A percentile compares a stretch with the other conserved stretches of the same genome.
phyloP scores from a whole-genome alignment of 805 yeast species.

The Kodamaea kaohsiungensis region DNA sequence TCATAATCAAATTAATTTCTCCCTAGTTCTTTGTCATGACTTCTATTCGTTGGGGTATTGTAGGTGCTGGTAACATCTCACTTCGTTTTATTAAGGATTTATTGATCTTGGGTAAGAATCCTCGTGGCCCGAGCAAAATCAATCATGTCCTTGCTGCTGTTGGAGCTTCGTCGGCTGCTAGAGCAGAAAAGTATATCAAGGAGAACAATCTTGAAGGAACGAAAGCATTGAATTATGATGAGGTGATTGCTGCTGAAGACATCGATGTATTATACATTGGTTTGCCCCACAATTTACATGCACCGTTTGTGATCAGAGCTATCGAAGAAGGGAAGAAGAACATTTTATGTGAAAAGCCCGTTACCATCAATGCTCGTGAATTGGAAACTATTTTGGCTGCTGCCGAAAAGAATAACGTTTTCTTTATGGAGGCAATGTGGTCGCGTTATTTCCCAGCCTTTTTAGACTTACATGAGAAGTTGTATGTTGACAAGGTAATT shows the following conservation, averaged over 20 bases:
- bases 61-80: slow-evolving; percentile 53
- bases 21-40: neutral
- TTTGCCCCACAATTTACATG: slow-evolving; percentile 54
- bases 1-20: neutral
- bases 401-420: slow-evolving; percentile 45
- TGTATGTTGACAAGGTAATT: slow-evolving; percentile 40
- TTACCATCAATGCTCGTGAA: slow-evolving; percentile 49
- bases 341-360: slow-evolving; percentile 57
- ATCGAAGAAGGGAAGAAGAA: slow-evolving; percentile 48
- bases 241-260: slow-evolving; percentile 40
- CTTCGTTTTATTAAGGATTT: slow-evolving; percentile 44
- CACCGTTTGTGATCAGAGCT: slow-evolving; percentile 44
- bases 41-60: slow-evolving; percentile 44
- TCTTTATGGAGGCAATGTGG: slow-evolving; percentile 64
- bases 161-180: slow-evolving; percentile 38
- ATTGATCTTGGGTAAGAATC: slow-evolving; percentile 22
- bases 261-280: slow-evolving; percentile 56
- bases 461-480: slow-evolving; percentile 32
- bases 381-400: slow-evolving; percentile 40
- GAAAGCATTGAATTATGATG: slow-evolving; percentile 37
- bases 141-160: slow-evolving; percentile 38
- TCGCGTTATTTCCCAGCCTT: slow-evolving; percentile 52
- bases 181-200: slow-evolving; percentile 36
- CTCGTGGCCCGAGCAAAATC: slow-evolving; percentile 21
- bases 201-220: slow-evolving; percentile 9